Base-by-base conservation (phyloP, 768 basidiomycete genomes). In the Russula sp. region DNA sequence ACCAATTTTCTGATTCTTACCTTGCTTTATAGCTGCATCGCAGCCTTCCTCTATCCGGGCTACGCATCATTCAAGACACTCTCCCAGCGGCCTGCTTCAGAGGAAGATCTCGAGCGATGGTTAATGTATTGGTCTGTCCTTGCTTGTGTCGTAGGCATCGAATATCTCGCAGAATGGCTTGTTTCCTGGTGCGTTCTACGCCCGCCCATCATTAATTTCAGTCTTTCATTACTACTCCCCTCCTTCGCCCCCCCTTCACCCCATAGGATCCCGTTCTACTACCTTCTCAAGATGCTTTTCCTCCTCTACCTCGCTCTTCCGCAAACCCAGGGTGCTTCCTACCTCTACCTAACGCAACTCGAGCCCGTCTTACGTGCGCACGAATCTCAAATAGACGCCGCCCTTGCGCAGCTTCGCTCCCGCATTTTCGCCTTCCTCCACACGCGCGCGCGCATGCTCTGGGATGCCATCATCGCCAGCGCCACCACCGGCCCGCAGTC, bases 11-110 rank as follows among this genome's bases (percentile, higher is more conserved):
- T 51, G 2, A 29, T 25, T 42, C 38, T n/a, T 35, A 11, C 35
- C 29, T 32, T 35, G 18, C 35, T 20, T 32, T 29, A 48, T 65
- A 90, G 88, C 72, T 86, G 87, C n/a, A 73, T 81, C 39, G 79
- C 78, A 6, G 90, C 87, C 20, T 95, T 93, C 74, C 81, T 95
- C 43, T 96, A 98, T 72, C 94, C 94, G 0, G 90, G 88, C 25
- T 98, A 98, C 75, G 90, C 93, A 35, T 94, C 92, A n/a, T 98
- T 95, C 78, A 98, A 98, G 78, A 85, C 90, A 0, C 82, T 98
- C 36, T 88, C 88, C 41, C 85, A 88, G 67, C 80, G 91, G n/a
- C 90, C 90, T 20, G 89, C 90, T 1, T 87, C 86, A 0, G 90
- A 92, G 68, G 82, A 79, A 54, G 91, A 93, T 48, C 78, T 95